These are phyloP conservation scores for Quercus dentata DNA, from an alignment of 306 rosid species.

Conservation along the genomic window DNA sequence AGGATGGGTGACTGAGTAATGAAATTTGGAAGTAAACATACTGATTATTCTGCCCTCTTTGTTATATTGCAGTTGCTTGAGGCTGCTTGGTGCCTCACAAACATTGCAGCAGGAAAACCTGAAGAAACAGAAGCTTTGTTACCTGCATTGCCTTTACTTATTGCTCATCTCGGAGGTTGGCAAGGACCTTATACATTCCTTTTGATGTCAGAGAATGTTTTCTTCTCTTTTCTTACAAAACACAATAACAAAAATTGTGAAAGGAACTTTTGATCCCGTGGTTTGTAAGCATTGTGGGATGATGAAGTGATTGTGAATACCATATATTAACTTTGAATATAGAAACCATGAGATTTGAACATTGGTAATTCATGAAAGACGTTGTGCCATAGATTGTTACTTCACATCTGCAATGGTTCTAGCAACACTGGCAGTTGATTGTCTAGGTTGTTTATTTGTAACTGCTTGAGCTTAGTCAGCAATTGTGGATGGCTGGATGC, in stretches of 20 bases:
- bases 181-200: conserved; percentile 25
- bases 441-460: not conserved
- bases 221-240: not conserved
- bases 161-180: conserved; percentile 97
- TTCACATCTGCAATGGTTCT: not conserved
- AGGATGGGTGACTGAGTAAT: not conserved
- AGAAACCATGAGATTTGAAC: not conserved
- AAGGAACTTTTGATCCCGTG: not conserved
- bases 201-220: conserved; percentile 8
- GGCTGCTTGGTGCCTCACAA: conserved; percentile 99
- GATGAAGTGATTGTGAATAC: not conserved
- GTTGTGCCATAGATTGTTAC: too few relatives aligned
- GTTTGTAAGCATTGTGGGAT: not conserved
- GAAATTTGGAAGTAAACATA: conserved; percentile 7
- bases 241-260: not conserved
- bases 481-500: not conserved
- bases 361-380: not conserved
- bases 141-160: conserved; percentile 84
- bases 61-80: conserved; percentile 76
- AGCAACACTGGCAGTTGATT: not conserved
- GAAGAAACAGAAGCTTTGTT: conserved; percentile 89
- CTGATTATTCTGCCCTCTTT: conserved; percentile 23
- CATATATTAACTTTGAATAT: not conserved
- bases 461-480: not conserved
- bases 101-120: conserved; percentile 95